Evolutionary conservation across 2,329 filamentous ascomycete genomes (phyloP).

Genomic region (Penicillium aurantiogriseum): DNA sequence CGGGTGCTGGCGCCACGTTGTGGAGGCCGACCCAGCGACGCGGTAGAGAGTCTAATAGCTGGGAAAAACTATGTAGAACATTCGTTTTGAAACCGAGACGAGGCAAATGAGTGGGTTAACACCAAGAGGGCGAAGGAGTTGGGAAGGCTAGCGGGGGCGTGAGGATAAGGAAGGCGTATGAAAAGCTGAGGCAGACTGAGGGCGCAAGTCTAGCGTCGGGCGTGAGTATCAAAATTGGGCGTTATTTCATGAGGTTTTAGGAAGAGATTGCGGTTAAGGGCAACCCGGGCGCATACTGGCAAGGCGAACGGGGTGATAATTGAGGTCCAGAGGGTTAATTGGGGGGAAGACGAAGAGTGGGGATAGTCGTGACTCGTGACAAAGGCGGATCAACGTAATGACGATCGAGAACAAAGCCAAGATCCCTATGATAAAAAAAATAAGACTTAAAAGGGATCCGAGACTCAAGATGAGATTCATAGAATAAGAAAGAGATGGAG

Average conservation of each 20-base stretch:
- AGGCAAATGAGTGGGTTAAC: neutral
- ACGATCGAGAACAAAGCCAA: constrained; percentile 8
- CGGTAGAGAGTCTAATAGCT: neutral
- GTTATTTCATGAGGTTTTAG: constrained; percentile 4
- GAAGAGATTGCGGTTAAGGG: neutral
- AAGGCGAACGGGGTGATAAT: constrained; percentile 2
- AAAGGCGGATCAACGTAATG: constrained; percentile 11
- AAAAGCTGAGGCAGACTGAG: neutral
- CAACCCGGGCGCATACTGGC: constrained; percentile 4
- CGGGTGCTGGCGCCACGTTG: constrained; percentile 11
- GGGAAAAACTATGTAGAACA: neutral
- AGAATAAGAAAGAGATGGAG: neutral
- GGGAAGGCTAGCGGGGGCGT: constrained; percentile 2
- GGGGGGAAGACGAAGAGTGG: constrained; percentile 3
- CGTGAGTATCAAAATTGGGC: neutral
- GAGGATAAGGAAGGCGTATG: neutral
- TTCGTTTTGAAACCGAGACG: neutral
- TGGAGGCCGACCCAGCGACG: constrained; percentile 12
- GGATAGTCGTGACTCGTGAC: constrained; percentile 12
- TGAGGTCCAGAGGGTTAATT: constrained; percentile 10
- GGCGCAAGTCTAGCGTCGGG: neutral
- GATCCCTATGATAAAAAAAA: neutral
- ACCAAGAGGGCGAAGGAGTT: constrained; percentile 4
- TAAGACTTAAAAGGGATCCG: neutral
- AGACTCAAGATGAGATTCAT: neutral